These are phyloP conservation scores for Stephania japonica DNA, from an alignment of 164 flowering plant genomes.

Conservation along the genomic window DNA sequence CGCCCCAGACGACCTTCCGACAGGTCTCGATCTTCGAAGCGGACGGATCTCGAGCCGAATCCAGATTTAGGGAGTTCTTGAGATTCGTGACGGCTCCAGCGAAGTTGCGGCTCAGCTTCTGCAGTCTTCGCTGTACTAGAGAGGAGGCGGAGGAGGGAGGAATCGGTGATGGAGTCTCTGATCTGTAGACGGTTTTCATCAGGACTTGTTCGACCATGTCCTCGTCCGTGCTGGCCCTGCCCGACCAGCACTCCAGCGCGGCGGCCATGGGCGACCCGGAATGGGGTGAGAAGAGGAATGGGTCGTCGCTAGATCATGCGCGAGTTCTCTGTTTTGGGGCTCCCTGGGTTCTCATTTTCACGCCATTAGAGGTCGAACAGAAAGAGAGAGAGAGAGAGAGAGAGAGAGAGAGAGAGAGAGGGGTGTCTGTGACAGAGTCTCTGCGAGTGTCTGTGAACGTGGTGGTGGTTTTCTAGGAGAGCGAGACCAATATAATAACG, in stretches of 20 bases:
- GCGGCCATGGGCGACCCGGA: slow-evolving; percentile 56
- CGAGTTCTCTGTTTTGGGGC: neutral
- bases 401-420: neutral
- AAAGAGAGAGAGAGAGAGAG: slow-evolving; percentile 5
- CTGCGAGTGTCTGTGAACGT: neutral
- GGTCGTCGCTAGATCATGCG: neutral
- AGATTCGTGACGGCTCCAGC: slow-evolving; percentile 70
- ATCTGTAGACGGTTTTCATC: slow-evolving; percentile 67
- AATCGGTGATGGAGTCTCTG: slow-evolving; percentile 34
- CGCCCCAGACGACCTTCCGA: slow-evolving; percentile 64
- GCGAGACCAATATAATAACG: neutral
- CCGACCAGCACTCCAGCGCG: slow-evolving; percentile 93
- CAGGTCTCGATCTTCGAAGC: slow-evolving; percentile 36
- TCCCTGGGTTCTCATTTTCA: neutral
- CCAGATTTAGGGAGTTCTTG: slow-evolving; percentile 69
- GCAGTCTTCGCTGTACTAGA: slow-evolving; percentile 60
- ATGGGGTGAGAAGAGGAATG: neutral
- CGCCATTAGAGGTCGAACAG: neutral
- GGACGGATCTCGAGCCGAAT: slow-evolving; percentile 41
- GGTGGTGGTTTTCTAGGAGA: neutral
- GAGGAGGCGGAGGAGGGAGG: slow-evolving; percentile 8
- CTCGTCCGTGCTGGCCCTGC: slow-evolving; percentile 74
- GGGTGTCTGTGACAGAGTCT: neutral
- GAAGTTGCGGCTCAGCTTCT: slow-evolving; percentile 68
- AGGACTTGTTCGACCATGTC: slow-evolving; percentile 87